Conservation (phyloP, 495 filamentous ascomycete species). For the Podospora australis region DNA sequence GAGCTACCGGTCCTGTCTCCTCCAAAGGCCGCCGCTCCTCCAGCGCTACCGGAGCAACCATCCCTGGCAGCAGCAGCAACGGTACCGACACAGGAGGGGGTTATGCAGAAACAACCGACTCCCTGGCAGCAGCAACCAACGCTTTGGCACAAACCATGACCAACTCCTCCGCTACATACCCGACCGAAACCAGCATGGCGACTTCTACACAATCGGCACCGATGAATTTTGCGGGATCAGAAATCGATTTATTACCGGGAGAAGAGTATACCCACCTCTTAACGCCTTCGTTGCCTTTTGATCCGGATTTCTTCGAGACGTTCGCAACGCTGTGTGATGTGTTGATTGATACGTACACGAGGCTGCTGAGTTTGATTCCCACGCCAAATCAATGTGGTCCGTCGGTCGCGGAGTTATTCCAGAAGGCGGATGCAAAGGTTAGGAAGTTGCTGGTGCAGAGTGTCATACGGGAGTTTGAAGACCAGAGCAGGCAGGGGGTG, state of each 20-base stretch:
- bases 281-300: conserved; percentile 90
- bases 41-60: conserved; percentile 22
- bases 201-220: conserved; percentile 27
- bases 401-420: conserved; percentile 70
- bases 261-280: conserved; percentile 86
- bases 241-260: conserved; percentile 49
- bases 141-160: background rate
- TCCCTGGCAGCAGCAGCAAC: background rate
- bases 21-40: conserved; percentile 63
- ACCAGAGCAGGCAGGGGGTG: conserved; percentile 63
- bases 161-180: conserved; percentile 1
- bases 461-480: conserved; percentile 89
- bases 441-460: conserved; percentile 80
- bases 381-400: conserved; percentile 56
- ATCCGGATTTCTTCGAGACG: conserved; percentile 94
- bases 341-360: conserved; percentile 83
- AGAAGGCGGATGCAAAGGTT: conserved; percentile 79
- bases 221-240: conserved; percentile 40
- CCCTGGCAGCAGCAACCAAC: background rate
- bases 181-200: background rate
- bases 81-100: background rate
- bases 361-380: conserved; percentile 64
- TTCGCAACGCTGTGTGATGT: conserved; percentile 97
- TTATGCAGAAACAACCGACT: background rate
- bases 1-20: conserved; percentile 39